Conservation (phyloP, 768 basidiomycete genomes). For the Mycena galericulata region DNA sequence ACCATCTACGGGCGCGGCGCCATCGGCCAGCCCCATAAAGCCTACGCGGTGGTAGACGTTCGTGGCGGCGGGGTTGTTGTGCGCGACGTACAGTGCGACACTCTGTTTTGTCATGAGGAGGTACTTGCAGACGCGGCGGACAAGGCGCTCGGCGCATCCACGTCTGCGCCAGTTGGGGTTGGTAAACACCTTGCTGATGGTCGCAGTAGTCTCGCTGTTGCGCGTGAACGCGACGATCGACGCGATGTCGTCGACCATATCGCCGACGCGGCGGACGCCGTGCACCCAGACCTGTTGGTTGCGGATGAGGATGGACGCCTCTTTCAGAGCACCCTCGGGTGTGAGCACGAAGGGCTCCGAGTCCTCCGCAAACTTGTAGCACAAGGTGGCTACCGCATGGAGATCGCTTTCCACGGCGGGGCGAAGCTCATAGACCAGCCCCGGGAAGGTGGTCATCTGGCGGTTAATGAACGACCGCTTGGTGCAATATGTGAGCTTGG, state of each 20-base stretch:
- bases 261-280: constrained; percentile 48
- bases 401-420: constrained; percentile 56
- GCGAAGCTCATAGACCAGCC: constrained; percentile 52
- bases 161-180: constrained; percentile 60
- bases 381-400: constrained; percentile 57
- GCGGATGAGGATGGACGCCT: constrained; percentile 64
- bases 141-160: constrained; percentile 72
- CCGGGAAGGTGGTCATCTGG: constrained; percentile 34
- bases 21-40: constrained; percentile 64
- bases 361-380: constrained; percentile 66
- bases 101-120: constrained; percentile 57
- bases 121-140: constrained; percentile 67
- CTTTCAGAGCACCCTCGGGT: constrained; percentile 53
- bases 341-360: constrained; percentile 69
- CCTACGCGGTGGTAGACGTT: constrained; percentile 75
- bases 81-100: constrained; percentile 77
- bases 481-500: constrained; percentile 70
- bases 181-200: constrained; percentile 82
- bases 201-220: constrained; percentile 64
- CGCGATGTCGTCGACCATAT: constrained; percentile 55
- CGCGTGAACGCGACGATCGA: constrained; percentile 79
- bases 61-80: constrained; percentile 63
- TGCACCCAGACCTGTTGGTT: constrained; percentile 71
- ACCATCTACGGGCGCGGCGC: constrained; percentile 50
- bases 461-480: constrained; percentile 48